Percentiles rank a stretch among this genome's conserved stretches.
These are phyloP conservation scores for Cladophialophora exuberans DNA, from an alignment of 2,329 filamentous ascomycete genomes.

Conservation along the genomic window DNA sequence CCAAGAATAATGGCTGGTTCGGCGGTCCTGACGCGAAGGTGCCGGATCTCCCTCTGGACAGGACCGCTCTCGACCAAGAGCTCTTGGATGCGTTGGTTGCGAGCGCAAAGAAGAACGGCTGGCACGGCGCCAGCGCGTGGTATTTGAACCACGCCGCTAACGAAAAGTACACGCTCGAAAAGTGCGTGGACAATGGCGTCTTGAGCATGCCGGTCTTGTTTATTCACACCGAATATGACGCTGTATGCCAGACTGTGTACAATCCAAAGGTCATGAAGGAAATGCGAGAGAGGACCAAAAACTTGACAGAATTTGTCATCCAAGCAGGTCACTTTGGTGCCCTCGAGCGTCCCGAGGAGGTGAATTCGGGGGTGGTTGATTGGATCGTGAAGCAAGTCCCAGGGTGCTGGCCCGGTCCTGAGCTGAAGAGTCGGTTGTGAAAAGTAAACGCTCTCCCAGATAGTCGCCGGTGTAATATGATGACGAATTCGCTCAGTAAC, in stretches of 20 bases:
- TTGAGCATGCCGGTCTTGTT: slow-evolving; percentile 24
- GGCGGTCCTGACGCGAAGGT: slow-evolving; percentile 12
- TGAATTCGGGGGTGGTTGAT: slow-evolving; percentile 57
- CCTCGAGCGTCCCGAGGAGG: slow-evolving; percentile 69
- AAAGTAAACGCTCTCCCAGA: neutral
- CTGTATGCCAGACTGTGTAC: slow-evolving; percentile 9
- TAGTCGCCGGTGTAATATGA: too few species aligned
- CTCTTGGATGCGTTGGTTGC: slow-evolving; percentile 11
- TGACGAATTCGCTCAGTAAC: too few species aligned
- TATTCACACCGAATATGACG: slow-evolving; percentile 23
- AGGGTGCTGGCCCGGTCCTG: slow-evolving; percentile 10
- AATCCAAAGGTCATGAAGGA: slow-evolving; percentile 13
- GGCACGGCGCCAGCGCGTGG: slow-evolving; percentile 43
- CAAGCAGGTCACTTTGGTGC: slow-evolving; percentile 76
- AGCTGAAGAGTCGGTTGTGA: slow-evolving; percentile 13
- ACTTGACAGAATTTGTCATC: slow-evolving; percentile 20
- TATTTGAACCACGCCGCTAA: slow-evolving; percentile 52
- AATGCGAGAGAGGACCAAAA: slow-evolving; percentile 19
- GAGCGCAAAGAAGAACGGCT: slow-evolving; percentile 45
- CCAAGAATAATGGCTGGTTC: slow-evolving; percentile 35
- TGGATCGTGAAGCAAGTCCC: slow-evolving; percentile 18
- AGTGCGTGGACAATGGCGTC: slow-evolving; percentile 39
- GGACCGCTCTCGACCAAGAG: slow-evolving; percentile 21
- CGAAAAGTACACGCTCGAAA: slow-evolving; percentile 44
- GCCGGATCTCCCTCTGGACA: slow-evolving; percentile 16